These are phyloP conservation scores for Fusarium sp. DNA, from an alignment of 2,329 filamentous ascomycete genomes.

Conservation along the genomic window DNA sequence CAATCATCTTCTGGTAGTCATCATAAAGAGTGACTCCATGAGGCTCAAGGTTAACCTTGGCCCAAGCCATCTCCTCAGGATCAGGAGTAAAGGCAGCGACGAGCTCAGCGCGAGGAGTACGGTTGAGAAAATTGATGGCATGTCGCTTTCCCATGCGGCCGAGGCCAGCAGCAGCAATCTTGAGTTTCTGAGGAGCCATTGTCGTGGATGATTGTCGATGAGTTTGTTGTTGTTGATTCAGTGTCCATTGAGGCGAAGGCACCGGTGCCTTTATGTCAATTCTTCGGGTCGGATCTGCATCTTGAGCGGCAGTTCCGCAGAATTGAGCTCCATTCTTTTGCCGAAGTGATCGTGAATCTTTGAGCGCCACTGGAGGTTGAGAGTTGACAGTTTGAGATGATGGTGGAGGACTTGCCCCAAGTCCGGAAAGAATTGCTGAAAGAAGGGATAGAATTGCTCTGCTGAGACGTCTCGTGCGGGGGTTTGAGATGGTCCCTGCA, in stretches of 20 bases:
- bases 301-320: background rate
- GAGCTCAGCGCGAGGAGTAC: conserved; percentile 56
- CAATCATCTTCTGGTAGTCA: conserved; percentile 58
- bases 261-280: conserved; percentile 8
- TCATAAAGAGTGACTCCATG: conserved; percentile 54
- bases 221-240: background rate
- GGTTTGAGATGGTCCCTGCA: background rate
- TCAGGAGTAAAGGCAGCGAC: conserved; percentile 60
- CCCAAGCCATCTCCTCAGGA: conserved; percentile 54
- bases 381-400: background rate
- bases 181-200: conserved; percentile 46
- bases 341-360: background rate
- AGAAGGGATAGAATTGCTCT: background rate
- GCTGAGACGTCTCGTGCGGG: background rate
- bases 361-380: background rate
- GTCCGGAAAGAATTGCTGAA: conserved; percentile 6
- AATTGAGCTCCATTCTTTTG: background rate
- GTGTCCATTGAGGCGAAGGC: background rate
- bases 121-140: conserved; percentile 56
- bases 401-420: background rate
- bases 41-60: conserved; percentile 52
- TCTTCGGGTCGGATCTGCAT: background rate
- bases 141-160: conserved; percentile 62
- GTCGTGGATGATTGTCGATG: conserved; percentile 8
- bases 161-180: conserved; percentile 58